phyloP scores from a whole-genome alignment of 106 monocot genomes.

The Gastrodia elata region DNA sequence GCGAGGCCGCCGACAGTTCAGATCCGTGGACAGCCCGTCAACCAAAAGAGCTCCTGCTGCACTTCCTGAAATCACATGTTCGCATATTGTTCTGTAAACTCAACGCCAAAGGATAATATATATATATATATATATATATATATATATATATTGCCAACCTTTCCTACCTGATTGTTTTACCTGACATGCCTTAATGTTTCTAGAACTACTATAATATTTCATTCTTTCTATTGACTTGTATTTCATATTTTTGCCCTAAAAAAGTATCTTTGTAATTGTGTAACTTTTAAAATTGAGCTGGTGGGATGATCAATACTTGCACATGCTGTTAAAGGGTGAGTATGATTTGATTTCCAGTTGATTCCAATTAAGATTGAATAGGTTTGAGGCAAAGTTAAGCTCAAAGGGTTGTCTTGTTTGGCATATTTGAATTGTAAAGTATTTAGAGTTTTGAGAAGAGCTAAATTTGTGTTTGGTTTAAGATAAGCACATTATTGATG shows the following conservation, averaged over 20 bases:
- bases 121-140: too few species aligned
- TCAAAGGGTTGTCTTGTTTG: too few species aligned
- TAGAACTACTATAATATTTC: not conserved
- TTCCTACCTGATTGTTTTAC: not conserved
- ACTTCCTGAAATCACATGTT: conserved; percentile 5
- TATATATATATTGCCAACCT: conserved; percentile 1
- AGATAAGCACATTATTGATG: too few species aligned
- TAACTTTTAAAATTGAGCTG: too few species aligned
- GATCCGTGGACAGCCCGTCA: conserved; percentile 13
- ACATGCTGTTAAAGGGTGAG: too few species aligned
- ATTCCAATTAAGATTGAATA: too few species aligned
- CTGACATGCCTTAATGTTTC: not conserved
- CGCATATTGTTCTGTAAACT: conserved; percentile 3
- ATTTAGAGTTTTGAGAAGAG: too few species aligned
- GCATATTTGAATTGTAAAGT: too few species aligned
- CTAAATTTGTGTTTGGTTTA: too few species aligned
- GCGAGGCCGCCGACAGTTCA: conserved; percentile 17
- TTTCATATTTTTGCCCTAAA: conserved; percentile 2
- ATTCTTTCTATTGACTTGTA: not conserved
- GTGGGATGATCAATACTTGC: too few species aligned
- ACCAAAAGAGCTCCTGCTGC: conserved; percentile 17
- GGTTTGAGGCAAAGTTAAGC: too few species aligned
- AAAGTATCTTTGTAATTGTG: not conserved
- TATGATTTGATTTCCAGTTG: too few species aligned
- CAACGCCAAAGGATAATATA: not conserved